These are phyloP conservation scores for Candida odintsovae DNA, from an alignment of 805 yeast genomes.

Conservation along the genomic window DNA sequence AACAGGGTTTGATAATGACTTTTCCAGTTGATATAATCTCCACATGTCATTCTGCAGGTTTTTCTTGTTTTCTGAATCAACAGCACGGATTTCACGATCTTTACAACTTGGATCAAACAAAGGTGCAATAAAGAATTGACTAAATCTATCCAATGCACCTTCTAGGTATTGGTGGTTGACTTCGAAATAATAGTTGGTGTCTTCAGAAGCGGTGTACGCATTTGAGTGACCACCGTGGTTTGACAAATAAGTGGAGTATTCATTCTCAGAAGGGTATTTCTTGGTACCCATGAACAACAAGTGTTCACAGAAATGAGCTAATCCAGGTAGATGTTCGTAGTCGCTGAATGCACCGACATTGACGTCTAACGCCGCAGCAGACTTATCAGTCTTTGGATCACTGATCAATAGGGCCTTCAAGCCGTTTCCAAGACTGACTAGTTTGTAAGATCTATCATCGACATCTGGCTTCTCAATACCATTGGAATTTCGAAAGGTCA, in stretches of 20 bases:
- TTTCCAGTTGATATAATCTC: constrained; percentile 84
- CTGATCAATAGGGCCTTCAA: constrained; percentile 58
- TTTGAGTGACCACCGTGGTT: constrained; percentile 86
- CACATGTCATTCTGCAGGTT: constrained; percentile 85
- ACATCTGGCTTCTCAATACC: constrained; percentile 35
- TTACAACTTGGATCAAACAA: constrained; percentile 68
- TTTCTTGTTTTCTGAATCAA: constrained; percentile 93
- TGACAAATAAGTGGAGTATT: constrained; percentile 67
- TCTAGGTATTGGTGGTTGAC: constrained; percentile 67
- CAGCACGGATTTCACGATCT: constrained; percentile 90
- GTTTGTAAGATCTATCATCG: constrained; percentile 75
- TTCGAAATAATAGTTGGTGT: constrained; percentile 89
- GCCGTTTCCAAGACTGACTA: constrained; percentile 52
- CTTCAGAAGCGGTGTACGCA: constrained; percentile 86
- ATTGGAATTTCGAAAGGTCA: constrained; percentile 20
- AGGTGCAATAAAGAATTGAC: constrained; percentile 88
- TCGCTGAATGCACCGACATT: constrained; percentile 74
- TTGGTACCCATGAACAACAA: constrained; percentile 75
- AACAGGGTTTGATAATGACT: constrained; percentile 58
- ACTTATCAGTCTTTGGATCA: constrained; percentile 64
- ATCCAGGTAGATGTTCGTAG: constrained; percentile 56
- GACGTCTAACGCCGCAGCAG: constrained; percentile 78
- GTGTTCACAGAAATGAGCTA: constrained; percentile 77
- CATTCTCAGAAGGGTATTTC: constrained; percentile 75
- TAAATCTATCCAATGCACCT: constrained; percentile 88